Evolutionary conservation across 257 asterid species (phyloP).

Genomic region (Plantago major): DNA sequence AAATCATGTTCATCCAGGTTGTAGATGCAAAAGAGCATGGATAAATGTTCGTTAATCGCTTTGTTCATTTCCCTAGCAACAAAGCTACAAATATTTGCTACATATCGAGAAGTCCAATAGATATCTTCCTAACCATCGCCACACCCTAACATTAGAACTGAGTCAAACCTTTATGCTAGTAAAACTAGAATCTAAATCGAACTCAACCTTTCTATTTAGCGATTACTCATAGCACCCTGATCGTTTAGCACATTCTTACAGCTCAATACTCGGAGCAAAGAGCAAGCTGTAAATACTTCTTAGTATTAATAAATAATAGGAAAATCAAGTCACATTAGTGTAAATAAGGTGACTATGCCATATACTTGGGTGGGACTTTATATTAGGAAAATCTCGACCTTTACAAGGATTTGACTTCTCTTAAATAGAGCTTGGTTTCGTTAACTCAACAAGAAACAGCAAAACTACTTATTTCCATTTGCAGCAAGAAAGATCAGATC

Average conservation of each 20-base stretch:
- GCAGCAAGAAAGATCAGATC: too few relatives aligned
- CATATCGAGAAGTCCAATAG: slow-evolving; percentile 29
- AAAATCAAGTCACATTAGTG: too few relatives aligned
- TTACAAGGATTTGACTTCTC: too few relatives aligned
- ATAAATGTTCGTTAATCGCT: slow-evolving; percentile 4
- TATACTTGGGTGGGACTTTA: too few relatives aligned
- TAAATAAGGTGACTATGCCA: too few relatives aligned
- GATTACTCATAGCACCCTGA: background rate
- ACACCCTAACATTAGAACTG: too few relatives aligned
- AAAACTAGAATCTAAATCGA: background rate
- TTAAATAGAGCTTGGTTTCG: too few relatives aligned
- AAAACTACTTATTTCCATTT: too few relatives aligned
- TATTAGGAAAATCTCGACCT: too few relatives aligned
- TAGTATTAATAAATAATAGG: background rate
- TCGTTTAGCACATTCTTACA: too few relatives aligned
- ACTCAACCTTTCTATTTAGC: background rate
- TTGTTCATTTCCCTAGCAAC: slow-evolving; percentile 18
- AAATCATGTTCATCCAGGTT: slow-evolving; percentile 17
- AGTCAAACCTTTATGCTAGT: too few relatives aligned
- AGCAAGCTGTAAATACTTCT: background rate
- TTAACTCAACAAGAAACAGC: too few relatives aligned
- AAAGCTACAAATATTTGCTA: slow-evolving; percentile 20
- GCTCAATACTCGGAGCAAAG: background rate
- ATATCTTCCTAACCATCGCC: slow-evolving; percentile 10
- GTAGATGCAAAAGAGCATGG: slow-evolving; percentile 16